Base-by-base conservation (phyloP, 371 early-diverging fungal species). In the Chytridiales sp. region DNA sequence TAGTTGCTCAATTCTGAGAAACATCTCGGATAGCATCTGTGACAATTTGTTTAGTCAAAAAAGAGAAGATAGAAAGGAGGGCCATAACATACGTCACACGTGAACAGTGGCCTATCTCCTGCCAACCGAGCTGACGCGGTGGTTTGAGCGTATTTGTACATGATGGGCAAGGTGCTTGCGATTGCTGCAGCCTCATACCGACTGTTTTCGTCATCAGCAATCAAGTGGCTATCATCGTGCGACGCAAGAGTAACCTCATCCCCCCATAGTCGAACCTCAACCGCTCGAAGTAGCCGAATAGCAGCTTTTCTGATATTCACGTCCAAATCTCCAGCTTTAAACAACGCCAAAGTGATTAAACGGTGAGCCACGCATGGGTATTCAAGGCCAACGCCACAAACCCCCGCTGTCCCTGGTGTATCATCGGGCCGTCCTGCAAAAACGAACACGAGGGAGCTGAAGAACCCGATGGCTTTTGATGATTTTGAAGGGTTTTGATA, bases 91-190 rank as follows among this genome's bases (percentile, higher is more conserved):
- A 77, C 75, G 63, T 83, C 77, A 43, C 83, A 81, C 0, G 93
- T 89, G 51, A 89, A 79, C 9, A 84, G 85, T 0, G 86, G 79
- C 31, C 79, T 63, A 44, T 79, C 87, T 5, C 77, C 69, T 0
- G 91, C 91, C 15, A 91, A 62, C 11, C 87, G 73, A 4, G 84
- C 82, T 0, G 90, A 88, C 26, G 91, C 68, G 41, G 73, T 70
- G 27, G 79, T 78, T 66, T 86, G 94, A 3, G 88, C 89, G 66
- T 85, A 87, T 59, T 87, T 89, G 74, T 87, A 95, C 51, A 92
- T 84, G 19, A 88, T 83, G 0, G 94, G 87, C 24, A 93, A 66
- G 19, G 86, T 84, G 67, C 89, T 89, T 13, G 85, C 80, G 11
- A 87, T 87, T 2, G 91, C 86, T 2, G 69, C 47, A 13, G 70